A percentile compares a stretch with the other conserved stretches of the same genome.
These are phyloP conservation scores for Pleurotus pulmonarius DNA, from an alignment of 768 basidiomycete genomes.

Conservation along the genomic window DNA sequence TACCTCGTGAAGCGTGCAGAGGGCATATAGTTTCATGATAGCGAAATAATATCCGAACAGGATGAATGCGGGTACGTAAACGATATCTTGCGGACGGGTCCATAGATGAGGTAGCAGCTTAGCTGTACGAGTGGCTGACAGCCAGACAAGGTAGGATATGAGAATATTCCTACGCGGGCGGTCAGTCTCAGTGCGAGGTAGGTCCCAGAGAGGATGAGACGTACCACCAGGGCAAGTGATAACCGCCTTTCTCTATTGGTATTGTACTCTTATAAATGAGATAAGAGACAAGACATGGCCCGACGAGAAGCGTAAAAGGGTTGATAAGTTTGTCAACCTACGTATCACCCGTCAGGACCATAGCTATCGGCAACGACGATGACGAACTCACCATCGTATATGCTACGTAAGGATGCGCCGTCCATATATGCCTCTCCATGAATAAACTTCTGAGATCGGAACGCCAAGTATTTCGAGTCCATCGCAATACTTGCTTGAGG, in stretches of 20 bases:
- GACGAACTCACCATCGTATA: conserved; percentile 82
- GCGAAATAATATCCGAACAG: conserved; percentile 93
- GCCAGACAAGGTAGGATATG: conserved; percentile 65
- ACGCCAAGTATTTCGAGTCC: conserved; percentile 95
- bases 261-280: conserved; percentile 79
- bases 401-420: conserved; percentile 84
- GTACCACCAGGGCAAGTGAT: conserved; percentile 81
- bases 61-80: conserved; percentile 84
- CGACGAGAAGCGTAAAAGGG: conserved; percentile 81
- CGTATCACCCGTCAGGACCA: conserved; percentile 5
- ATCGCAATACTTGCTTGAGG: conserved; percentile 88
- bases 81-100: conserved; percentile 69
- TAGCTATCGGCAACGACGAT: conserved; percentile 32
- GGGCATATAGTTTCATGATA: conserved; percentile 90
- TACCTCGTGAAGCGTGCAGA: conserved; percentile 87
- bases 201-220: conserved; percentile 19
- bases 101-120: conserved; percentile 85
- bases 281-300: conserved; percentile 74
- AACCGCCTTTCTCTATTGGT: conserved; percentile 62
- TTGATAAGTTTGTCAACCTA: conserved; percentile 85
- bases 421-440: conserved; percentile 87
- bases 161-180: conserved; percentile 57
- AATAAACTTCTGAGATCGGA: conserved; percentile 86
- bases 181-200: conserved; percentile 11
- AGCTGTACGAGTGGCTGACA: conserved; percentile 65